Evolutionary conservation across 2,329 filamentous ascomycete species (phyloP).

Genomic region (Didymella exigua): DNA sequence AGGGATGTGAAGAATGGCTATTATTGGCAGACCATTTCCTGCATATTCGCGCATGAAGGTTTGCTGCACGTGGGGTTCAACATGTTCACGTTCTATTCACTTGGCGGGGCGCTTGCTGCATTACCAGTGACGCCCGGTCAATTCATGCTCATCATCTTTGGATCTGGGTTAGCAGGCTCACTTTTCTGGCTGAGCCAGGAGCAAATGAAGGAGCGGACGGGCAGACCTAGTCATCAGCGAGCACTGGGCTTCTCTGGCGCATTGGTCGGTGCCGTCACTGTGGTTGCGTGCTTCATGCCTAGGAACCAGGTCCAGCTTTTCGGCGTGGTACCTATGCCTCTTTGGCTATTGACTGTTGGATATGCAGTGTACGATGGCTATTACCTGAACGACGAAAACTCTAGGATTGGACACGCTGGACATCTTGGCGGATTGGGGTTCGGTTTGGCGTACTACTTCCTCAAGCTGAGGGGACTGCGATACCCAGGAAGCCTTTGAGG

Average conservation of each 20-base stretch:
- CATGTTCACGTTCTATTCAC: slow-evolving; percentile 49
- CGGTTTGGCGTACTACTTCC: slow-evolving; percentile 44
- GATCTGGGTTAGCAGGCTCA: slow-evolving; percentile 37
- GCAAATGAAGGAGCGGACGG: slow-evolving; percentile 7
- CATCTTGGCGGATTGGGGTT: slow-evolving; percentile 54
- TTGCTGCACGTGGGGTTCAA: slow-evolving; percentile 50
- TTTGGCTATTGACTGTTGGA: slow-evolving; percentile 45
- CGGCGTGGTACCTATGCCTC: slow-evolving; percentile 49
- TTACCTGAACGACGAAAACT: slow-evolving; percentile 40
- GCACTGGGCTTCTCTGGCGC: slow-evolving; percentile 48
- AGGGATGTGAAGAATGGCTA: slow-evolving; percentile 34
- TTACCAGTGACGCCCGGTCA: slow-evolving; percentile 37
- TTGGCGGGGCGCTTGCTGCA: slow-evolving; percentile 43
- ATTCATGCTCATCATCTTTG: slow-evolving; percentile 37
- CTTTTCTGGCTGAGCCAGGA: slow-evolving; percentile 25
- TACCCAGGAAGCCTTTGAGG: slow-evolving; percentile 9
- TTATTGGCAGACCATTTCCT: slow-evolving; percentile 49
- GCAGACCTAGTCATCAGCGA: slow-evolving; percentile 9
- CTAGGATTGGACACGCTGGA: slow-evolving; percentile 49
- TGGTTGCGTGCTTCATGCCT: slow-evolving; percentile 50
- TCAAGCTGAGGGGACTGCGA: slow-evolving; percentile 6
- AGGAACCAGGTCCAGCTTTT: slow-evolving; percentile 41
- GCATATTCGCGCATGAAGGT: slow-evolving; percentile 48
- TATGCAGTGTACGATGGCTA: slow-evolving; percentile 50
- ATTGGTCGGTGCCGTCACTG: slow-evolving; percentile 49